Evolutionary conservation across 1,284 basidiomycete genomes (phyloP).

Genomic region (Neolentinus lepideus): DNA sequence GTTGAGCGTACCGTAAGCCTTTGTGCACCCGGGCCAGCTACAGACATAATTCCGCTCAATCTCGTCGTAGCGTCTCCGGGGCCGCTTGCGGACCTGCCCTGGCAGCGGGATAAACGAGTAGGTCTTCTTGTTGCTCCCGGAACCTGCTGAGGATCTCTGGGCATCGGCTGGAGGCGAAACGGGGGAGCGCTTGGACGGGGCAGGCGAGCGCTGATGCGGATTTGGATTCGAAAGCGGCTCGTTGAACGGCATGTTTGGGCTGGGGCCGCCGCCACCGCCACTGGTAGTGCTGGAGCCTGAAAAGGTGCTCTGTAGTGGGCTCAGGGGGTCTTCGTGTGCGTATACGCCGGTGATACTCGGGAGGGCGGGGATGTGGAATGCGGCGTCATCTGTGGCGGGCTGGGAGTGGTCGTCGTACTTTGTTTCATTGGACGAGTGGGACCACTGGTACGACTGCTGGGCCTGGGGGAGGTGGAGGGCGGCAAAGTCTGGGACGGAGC

Average conservation of each 20-base stretch:
- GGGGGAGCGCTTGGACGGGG: neutral
- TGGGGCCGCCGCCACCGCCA: neutral
- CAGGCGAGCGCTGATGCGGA: neutral
- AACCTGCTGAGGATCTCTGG: neutral
- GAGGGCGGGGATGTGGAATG: neutral
- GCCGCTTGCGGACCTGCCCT: slow-evolving; percentile 75
- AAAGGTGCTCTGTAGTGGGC: neutral
- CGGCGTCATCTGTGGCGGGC: neutral
- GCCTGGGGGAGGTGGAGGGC: neutral
- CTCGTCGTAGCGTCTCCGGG: slow-evolving; percentile 80
- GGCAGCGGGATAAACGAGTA: slow-evolving; percentile 78
- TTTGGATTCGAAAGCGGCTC: neutral
- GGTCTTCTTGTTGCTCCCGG: slow-evolving; percentile 34
- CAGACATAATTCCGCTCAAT: slow-evolving; percentile 90
- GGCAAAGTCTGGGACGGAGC: neutral
- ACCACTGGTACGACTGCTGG: neutral
- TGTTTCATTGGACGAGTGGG: neutral
- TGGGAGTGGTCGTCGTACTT: neutral
- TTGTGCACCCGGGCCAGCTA: slow-evolving; percentile 76
- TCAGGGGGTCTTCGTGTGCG: neutral
- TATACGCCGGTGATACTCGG: neutral
- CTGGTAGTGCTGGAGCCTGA: neutral
- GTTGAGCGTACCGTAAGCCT: slow-evolving; percentile 85
- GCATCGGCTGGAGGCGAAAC: neutral
- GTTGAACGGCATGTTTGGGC: neutral